Conservation (phyloP, 345 rosid species). For the Aethionema arabicum region DNA sequence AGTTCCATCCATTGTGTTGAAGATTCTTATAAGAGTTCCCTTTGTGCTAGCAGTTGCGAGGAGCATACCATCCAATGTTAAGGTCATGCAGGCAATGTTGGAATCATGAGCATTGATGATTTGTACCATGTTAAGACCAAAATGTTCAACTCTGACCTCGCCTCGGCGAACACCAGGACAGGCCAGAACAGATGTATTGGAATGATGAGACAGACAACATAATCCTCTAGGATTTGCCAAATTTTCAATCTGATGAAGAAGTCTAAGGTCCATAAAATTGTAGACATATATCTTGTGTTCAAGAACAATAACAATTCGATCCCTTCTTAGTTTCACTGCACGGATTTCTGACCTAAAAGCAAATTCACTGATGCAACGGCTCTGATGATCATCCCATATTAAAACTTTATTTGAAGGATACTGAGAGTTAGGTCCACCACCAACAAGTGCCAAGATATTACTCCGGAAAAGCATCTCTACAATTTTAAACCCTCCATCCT, state of each 20-base stretch:
- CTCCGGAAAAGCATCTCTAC: constrained; percentile 94
- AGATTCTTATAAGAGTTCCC: constrained; percentile 89
- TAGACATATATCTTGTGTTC: constrained; percentile 86
- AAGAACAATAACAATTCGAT: constrained; percentile 74
- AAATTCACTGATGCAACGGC: constrained; percentile 80
- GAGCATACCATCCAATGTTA: constrained; percentile 86
- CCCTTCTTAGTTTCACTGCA: constrained; percentile 71
- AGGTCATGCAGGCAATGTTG: constrained; percentile 68
- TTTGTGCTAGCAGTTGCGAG: constrained; percentile 90
- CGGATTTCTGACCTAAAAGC: constrained; percentile 78
- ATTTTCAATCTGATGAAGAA: constrained; percentile 87
- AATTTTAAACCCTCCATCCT: constrained; percentile 71
- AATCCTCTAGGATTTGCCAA: constrained; percentile 76
- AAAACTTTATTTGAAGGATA: constrained; percentile 80
- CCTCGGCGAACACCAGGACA: constrained; percentile 85
- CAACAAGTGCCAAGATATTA: constrained; percentile 87
- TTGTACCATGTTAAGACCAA: constrained; percentile 72
- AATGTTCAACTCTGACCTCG: constrained; percentile 78
- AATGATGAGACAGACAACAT: constrained; percentile 82
- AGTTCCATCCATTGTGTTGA: constrained; percentile 92
- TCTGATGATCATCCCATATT: constrained; percentile 92
- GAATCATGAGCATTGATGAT: constrained; percentile 78
- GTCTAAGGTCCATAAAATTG: constrained; percentile 68
- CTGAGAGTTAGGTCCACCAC: constrained; percentile 65
- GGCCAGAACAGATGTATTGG: constrained; percentile 75